Base-by-base conservation (phyloP, 805 yeast genomes). In the Debaryomyces tyrocola region DNA sequence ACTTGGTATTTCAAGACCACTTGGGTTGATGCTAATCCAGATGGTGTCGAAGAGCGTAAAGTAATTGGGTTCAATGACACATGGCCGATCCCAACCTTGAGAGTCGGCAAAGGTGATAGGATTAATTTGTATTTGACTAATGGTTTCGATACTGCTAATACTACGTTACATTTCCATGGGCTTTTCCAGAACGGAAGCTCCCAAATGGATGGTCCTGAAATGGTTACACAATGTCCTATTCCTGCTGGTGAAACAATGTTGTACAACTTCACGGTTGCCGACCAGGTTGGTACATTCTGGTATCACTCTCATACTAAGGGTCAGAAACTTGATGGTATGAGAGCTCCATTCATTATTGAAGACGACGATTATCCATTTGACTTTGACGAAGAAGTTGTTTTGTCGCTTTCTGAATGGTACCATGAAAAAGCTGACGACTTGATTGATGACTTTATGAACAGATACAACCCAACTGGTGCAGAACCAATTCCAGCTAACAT, bases 141-240 rank as follows among this genome's bases (percentile, higher is more conserved):
- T 62, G 90, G 89, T 27, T 79, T 91, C 46, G 73, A 63, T 20
- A 84, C 81, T 59, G 73, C 79, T 37, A 83, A 83, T 69, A 87
- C 96, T 35, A 70, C 92, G 6, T 66, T 92, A 58, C 99, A 94
- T 70, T 89, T 90, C 83, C 99, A 92, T 69, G 99, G 99, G 46
- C 62, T 94, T 62, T 94, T 87, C 82, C 89, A 84, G 71, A 77
- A 83, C 54, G 87, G 86, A 21, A 69, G 91, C 12, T 74, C 64
- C 57, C 84, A 78, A 61, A 86, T 87, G 92, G 99, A 92, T 66
- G 99, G 99, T 48, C 95, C 96, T 12, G 87, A 86, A 58, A 74
- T 80, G 80, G 75, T 92, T 39, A 82, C 88, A 31, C 97, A 92
- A 69, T 94, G 98, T 77, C 96, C 96, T 24, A 84, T 90, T 54